These are phyloP conservation scores for Kuraishia borneana DNA, from an alignment of 805 yeast species.

Conservation along the genomic window DNA sequence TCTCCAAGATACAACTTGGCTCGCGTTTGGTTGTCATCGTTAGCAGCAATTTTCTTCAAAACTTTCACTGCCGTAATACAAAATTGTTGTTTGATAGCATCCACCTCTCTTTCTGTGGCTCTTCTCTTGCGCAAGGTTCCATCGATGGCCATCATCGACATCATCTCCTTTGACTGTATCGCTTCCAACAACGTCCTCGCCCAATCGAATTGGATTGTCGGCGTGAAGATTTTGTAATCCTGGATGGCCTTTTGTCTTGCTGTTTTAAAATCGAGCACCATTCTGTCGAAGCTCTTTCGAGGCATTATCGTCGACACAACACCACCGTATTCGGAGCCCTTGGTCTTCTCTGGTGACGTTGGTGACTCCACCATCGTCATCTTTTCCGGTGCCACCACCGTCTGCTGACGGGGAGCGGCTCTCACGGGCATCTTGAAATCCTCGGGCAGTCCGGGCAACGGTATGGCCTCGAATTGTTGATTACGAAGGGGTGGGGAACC, in stretches of 20 bases:
- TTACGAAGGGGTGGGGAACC: no score
- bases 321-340: neutral
- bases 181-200: slow-evolving; percentile 48
- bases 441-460: slow-evolving; percentile 1
- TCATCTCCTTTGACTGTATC: slow-evolving; percentile 25
- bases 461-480: neutral
- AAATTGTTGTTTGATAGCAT: slow-evolving; percentile 44
- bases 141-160: slow-evolving; percentile 32
- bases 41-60: slow-evolving; percentile 40
- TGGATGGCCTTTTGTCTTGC: slow-evolving; percentile 20
- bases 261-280: slow-evolving; percentile 15
- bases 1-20: slow-evolving; percentile 54
- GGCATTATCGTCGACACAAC: neutral
- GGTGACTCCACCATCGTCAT: neutral
- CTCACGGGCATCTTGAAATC: slow-evolving; percentile 1
- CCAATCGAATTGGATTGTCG: slow-evolving; percentile 49
- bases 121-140: slow-evolving; percentile 25
- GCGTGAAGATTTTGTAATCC: slow-evolving; percentile 28
- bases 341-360: neutral
- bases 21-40: slow-evolving; percentile 35
- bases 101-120: slow-evolving; percentile 29
- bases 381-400: neutral
- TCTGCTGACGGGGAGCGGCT: slow-evolving; percentile 1
- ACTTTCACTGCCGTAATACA: slow-evolving; percentile 46
- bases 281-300: slow-evolving; percentile 1